Base-by-base conservation (phyloP, 1,284 basidiomycete species). In the Limonomyces culmigenus region DNA sequence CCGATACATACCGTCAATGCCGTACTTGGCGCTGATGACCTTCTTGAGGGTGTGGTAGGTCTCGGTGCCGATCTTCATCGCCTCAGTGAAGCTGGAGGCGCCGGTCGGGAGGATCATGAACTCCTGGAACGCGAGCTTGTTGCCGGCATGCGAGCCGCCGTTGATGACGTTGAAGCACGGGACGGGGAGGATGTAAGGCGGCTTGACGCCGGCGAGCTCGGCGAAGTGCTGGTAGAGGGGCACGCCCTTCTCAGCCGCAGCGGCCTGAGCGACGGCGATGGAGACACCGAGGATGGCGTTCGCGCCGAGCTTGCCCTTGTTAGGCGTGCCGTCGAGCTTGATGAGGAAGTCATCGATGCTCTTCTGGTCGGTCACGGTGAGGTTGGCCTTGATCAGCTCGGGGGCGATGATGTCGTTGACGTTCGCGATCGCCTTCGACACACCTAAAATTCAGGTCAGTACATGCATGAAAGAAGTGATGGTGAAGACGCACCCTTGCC, bases 131-230 rank as follows among this genome's bases (percentile, higher is more conserved):
- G 95, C 91, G 45, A 99, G 85, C 59, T 92, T 89, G 75, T 99
- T 99, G 41, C 95, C 95, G 41, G 95, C 95, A 60, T 99, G 95
- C 46, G 91, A 96, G 46, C 95, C 95, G 62, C 95, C 95, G 66
- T 99, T 99, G 72, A 99, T 98, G 53, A 99, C 95, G 63, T 99
- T 99, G 74, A 96, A 89, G 41, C 86, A 78, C 38, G 91, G 95
- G 55, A 61, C 68, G 48, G 93, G 93, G 50, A 96, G 79, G 41
- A 88, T 67, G 63, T 81, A 97, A 33, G 93, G 93, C 41, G 85
- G 70, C 62, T 88, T 86, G 61, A 95, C 73, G 49, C 92, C 91
- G 42, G 93, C 86, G 48, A 99, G 79, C 46, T 87, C 78, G 38
- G 92, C 93, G 49, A 98, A 75, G 71, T 97, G 89, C 58, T 87